A percentile compares a stretch with the other conserved stretches of the same genome.
These are phyloP conservation scores for Trichothecium sympodiale DNA, from an alignment of 2,329 filamentous ascomycete genomes.

Conservation along the genomic window DNA sequence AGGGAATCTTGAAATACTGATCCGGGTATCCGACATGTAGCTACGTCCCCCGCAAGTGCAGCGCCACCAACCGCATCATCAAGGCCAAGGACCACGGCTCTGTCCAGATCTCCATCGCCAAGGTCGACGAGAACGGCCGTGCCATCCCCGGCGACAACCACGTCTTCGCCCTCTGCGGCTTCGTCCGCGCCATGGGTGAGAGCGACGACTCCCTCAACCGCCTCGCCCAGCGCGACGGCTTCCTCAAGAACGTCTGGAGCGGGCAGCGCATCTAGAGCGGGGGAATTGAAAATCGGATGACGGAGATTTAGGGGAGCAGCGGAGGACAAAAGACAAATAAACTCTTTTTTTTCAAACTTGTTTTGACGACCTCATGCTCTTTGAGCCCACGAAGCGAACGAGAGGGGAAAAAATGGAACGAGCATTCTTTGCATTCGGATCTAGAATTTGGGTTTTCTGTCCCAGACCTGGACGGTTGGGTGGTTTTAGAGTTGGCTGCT, in stretches of 20 bases:
- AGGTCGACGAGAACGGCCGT: conserved; percentile 98
- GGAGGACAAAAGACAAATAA: too few relatives aligned
- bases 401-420: too few relatives aligned
- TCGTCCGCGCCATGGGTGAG: conserved; percentile 97
- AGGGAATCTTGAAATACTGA: conserved; percentile 1
- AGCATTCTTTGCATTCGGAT: too few relatives aligned
- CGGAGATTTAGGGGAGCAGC: too few relatives aligned
- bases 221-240: conserved; percentile 88
- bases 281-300: not conserved
- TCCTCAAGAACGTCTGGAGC: conserved; percentile 96
- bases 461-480: conserved; percentile 26
- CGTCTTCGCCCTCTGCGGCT: conserved; percentile 93
- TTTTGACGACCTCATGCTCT: too few relatives aligned
- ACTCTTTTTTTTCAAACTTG: too few relatives aligned
- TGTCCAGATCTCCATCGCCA: conserved; percentile 92
- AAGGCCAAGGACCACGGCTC: conserved; percentile 99
- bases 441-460: too few relatives aligned
- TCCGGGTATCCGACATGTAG: conserved; percentile 30
- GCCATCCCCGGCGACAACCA: conserved; percentile 91
- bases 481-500: conserved; percentile 32
- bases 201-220: conserved; percentile 94
- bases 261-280: conserved; percentile 35
- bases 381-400: too few relatives aligned
- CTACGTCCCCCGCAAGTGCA: conserved; percentile 98
- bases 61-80: conserved; percentile 98